Evolutionary conservation across 352 stramenopile species (phyloP).

Genomic region (Aphanomyces euteiches): DNA sequence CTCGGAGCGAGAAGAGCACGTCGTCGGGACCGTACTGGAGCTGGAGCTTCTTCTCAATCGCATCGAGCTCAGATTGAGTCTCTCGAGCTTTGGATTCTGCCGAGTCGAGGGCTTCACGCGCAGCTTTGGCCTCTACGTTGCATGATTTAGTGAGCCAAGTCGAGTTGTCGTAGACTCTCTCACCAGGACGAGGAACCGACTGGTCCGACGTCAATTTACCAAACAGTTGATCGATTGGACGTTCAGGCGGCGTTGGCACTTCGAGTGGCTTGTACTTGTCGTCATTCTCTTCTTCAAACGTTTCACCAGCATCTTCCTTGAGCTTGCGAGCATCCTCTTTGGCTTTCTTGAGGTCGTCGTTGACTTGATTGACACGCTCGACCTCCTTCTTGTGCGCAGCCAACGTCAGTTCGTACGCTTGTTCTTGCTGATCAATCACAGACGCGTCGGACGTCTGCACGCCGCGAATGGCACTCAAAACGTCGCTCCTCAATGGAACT

Average conservation of each 20-base stretch:
- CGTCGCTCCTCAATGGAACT: slow-evolving; percentile 47
- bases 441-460: slow-evolving; percentile 43
- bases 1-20: slow-evolving; percentile 60
- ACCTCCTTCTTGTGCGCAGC: slow-evolving; percentile 51
- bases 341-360: slow-evolving; percentile 47
- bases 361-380: slow-evolving; percentile 48
- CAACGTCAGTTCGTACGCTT: slow-evolving; percentile 49
- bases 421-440: slow-evolving; percentile 48
- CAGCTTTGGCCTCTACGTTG: slow-evolving; percentile 39
- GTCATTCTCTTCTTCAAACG: slow-evolving; percentile 30
- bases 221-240: slow-evolving; percentile 59
- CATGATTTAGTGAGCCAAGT: not conserved
- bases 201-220: slow-evolving; percentile 43
- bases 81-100: slow-evolving; percentile 41
- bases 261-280: slow-evolving; percentile 43
- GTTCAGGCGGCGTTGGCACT: slow-evolving; percentile 51
- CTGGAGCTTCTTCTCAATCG: slow-evolving; percentile 39
- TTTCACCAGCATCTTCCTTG: slow-evolving; percentile 29
- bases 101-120: slow-evolving; percentile 47
- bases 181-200: slow-evolving; percentile 40
- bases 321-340: slow-evolving; percentile 35
- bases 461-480: slow-evolving; percentile 49
- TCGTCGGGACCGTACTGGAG: slow-evolving; percentile 62
- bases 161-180: no score
- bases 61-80: slow-evolving; percentile 36